Conservation (phyloP, 192 early-diverging fungal species). For the Jimgerdemannia lactiflua region DNA sequence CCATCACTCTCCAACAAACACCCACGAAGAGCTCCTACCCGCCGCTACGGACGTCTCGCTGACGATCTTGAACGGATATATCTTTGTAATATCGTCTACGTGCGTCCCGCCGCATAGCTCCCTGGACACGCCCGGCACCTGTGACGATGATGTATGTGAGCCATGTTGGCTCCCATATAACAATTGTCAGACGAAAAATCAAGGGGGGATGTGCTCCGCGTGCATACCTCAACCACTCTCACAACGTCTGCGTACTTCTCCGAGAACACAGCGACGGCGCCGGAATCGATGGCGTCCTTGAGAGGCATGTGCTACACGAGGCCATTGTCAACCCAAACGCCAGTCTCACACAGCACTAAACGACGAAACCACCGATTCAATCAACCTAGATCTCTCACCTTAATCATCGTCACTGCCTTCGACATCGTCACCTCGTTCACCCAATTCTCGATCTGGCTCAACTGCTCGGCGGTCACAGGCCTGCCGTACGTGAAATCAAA, state of each 20-base stretch:
- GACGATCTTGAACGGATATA: slow-evolving; percentile 56
- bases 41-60: slow-evolving; percentile 55
- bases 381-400: slow-evolving; percentile 19
- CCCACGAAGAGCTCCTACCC: slow-evolving; percentile 21
- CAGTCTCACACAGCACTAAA: neutral
- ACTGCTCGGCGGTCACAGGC: slow-evolving; percentile 37
- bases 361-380: neutral
- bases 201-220: neutral
- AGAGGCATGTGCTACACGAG: slow-evolving; percentile 31
- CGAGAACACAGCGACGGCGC: slow-evolving; percentile 49
- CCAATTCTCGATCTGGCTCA: slow-evolving; percentile 45
- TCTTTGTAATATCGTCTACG: slow-evolving; percentile 39
- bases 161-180: too few relatives aligned
- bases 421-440: slow-evolving; percentile 41
- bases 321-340: neutral
- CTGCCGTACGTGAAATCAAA: slow-evolving; percentile 59
- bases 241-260: slow-evolving; percentile 56
- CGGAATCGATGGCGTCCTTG: slow-evolving; percentile 43
- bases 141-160: neutral
- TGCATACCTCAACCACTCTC: slow-evolving; percentile 51
- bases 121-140: slow-evolving; percentile 43
- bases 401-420: slow-evolving; percentile 29
- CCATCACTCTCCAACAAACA: too few relatives aligned
- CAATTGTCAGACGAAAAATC: neutral
- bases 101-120: slow-evolving; percentile 61